Base-by-base conservation (phyloP, 2,329 filamentous ascomycete genomes). In the Orbilia ellipsospora region DNA sequence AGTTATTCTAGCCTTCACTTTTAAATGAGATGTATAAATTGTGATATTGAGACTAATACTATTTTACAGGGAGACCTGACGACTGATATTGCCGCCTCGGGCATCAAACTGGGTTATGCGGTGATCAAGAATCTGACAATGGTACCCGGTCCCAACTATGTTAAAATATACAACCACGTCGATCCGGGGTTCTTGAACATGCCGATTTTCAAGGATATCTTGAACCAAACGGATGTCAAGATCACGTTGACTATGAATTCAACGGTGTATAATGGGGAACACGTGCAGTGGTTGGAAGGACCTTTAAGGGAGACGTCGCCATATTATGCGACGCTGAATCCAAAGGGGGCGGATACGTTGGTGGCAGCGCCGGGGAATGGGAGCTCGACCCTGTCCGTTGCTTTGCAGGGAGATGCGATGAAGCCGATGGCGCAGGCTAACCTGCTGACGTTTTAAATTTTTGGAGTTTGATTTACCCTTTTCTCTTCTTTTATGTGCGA, bases 81-180 rank as follows among this genome's bases (percentile, higher is more conserved):
- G 23, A 89, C 90, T 81, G 82, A 84, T 81, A 88, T 88, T 80
- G 87, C 84, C 78, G 84, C 90, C 61, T 83, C 85, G 50, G 85
- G 83, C 55, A 78, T 82, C 51, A 77, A 83, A 1, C 84, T 91
- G 74, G 90, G 89, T 57, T 85, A 82, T 48, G 82, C 87, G 4
- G 86, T 84, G 74, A 85, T 92, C 75, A 83, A 87, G 77, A 84
- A 90, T 82, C 82, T 92, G 52, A 76, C 85, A 18, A 85, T 92
- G 54, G 80, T 78, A 26, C 89, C 89, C 1, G 90, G 90, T 68
- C 80, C 83, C 79, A 90, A 90, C 82, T 82, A 81, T 15, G 85
- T 87, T 78, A 80, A 83, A 51, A 85, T 90, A 81, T 85, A 84
- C 69, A 86, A 87, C 77, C 85, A 86, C 61, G 85, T 89, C 78